Percentiles rank a stretch among this genome's conserved stretches.
Evolutionary conservation across 2,329 filamentous ascomycete genomes (phyloP).

Genomic region (Fusarium sterilihyphosum): DNA sequence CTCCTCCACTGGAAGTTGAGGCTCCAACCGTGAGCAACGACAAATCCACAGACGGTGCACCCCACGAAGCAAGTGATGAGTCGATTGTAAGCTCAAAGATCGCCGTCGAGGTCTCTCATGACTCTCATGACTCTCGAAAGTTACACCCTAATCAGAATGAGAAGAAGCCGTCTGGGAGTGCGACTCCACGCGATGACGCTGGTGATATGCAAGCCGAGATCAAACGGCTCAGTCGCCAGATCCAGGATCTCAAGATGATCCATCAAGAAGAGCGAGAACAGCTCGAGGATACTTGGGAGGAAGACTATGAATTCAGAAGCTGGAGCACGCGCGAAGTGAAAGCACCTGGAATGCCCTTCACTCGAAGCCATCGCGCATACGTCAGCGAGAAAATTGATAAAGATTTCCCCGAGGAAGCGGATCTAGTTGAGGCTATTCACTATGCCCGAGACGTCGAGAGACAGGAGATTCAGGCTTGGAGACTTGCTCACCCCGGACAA

Average conservation of each 20-base stretch:
- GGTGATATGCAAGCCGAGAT: not conserved
- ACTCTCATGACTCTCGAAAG: too few relatives aligned
- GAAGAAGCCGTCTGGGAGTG: not conserved
- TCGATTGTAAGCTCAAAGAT: fast-evolving
- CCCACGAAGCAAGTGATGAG: not conserved
- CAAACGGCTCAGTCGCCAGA: not conserved
- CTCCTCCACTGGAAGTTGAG: not conserved
- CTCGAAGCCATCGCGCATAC: not conserved
- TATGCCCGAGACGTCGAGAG: not conserved
- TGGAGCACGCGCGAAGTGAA: not conserved
- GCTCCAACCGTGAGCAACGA: not conserved
- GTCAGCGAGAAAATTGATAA: not conserved
- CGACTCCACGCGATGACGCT: not conserved
- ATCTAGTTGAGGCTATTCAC: not conserved
- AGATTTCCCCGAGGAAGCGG: too few relatives aligned
- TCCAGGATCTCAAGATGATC: not conserved
- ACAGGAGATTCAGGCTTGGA: not conserved
- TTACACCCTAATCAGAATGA: not conserved
- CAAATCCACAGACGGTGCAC: too few relatives aligned
- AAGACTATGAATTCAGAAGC: not conserved
- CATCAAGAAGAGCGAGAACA: not conserved
- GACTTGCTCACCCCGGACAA: not conserved
- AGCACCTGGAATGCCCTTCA: not conserved
- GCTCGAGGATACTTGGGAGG: not conserved
- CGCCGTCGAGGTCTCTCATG: too few relatives aligned